These are phyloP conservation scores for Zangia roseola DNA, from an alignment of 768 basidiomycete genomes.

Conservation along the genomic window DNA sequence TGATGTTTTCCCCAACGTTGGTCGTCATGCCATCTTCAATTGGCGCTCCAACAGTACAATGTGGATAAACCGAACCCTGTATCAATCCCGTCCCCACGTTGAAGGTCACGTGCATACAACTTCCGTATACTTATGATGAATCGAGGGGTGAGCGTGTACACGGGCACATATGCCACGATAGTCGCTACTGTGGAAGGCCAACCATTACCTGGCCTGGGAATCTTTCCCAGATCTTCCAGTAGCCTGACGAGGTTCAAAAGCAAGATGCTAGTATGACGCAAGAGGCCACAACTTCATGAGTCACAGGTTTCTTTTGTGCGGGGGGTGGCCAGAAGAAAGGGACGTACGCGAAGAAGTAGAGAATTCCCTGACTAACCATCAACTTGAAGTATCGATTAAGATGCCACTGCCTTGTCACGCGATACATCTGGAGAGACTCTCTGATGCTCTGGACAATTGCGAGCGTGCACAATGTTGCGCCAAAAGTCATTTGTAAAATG, in stretches of 20 bases:
- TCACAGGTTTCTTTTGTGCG: too few relatives aligned
- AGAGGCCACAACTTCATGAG: not conserved
- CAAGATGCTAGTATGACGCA: not conserved
- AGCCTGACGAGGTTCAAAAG: too few relatives aligned
- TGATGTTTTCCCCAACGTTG: too few relatives aligned
- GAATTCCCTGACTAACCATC: not conserved
- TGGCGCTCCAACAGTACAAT: not conserved
- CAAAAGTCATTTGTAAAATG: too few relatives aligned
- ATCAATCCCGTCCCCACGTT: not conserved
- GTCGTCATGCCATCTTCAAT: not conserved
- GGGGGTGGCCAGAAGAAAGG: too few relatives aligned
- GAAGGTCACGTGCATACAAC: not conserved
- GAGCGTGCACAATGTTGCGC: not conserved
- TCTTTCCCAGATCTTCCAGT: too few relatives aligned
- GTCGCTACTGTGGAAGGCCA: too few relatives aligned
- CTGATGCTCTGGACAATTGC: not conserved
- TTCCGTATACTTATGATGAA: not conserved
- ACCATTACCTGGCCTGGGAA: too few relatives aligned
- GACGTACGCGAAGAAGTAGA: not conserved
- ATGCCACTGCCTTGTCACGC: not conserved
- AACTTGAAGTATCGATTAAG: not conserved
- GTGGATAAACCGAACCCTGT: not conserved
- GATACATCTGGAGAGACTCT: not conserved
- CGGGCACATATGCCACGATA: not conserved
- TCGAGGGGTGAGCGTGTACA: not conserved